Conservation (phyloP, 2,329 filamentous ascomycete genomes). For the Paecilomyces sp. region DNA sequence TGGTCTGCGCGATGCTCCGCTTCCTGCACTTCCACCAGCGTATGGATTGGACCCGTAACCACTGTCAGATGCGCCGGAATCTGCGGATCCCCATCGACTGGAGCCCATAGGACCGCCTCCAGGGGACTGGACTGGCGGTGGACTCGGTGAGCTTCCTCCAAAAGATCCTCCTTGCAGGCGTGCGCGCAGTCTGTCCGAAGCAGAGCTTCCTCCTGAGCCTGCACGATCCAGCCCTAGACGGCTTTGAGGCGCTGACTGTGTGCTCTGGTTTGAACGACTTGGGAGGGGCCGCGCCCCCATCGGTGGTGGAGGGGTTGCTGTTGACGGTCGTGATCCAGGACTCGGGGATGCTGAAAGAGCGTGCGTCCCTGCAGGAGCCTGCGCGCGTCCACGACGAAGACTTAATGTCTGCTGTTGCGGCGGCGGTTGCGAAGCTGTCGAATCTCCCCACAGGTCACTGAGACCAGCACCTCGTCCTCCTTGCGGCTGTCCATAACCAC, state of each 20-base stretch:
- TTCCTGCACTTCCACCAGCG: background rate
- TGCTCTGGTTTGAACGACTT: constrained; percentile 67
- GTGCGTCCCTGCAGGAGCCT: constrained; percentile 7
- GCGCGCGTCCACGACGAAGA: constrained; percentile 24
- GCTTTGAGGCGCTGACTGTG: constrained; percentile 30
- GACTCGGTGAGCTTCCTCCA: constrained; percentile 21
- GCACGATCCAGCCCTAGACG: constrained; percentile 32
- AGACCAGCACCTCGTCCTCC: constrained; percentile 42
- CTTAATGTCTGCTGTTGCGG: constrained; percentile 28
- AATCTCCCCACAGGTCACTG: constrained; percentile 53
- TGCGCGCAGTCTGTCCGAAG: constrained; percentile 77
- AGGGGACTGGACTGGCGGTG: constrained; percentile 5
- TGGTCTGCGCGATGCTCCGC: constrained; percentile 25
- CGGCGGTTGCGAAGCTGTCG: constrained; percentile 21
- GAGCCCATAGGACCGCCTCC: background rate
- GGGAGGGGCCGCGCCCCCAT: constrained; percentile 54
- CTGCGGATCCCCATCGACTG: too few relatives aligned
- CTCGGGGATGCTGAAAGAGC: constrained; percentile 16
- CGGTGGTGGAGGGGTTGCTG: constrained; percentile 7
- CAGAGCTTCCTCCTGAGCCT: constrained; percentile 45
- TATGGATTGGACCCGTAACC: background rate
- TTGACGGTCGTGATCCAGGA: constrained; percentile 4
- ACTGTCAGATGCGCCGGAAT: too few relatives aligned
- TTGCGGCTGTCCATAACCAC: constrained; percentile 22
- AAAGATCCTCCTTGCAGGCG: constrained; percentile 61